A percentile compares a stretch with the other conserved stretches of the same genome.
Evolutionary conservation across 345 rosid species (phyloP).

Genomic region (Eucalyptus decipiens): DNA sequence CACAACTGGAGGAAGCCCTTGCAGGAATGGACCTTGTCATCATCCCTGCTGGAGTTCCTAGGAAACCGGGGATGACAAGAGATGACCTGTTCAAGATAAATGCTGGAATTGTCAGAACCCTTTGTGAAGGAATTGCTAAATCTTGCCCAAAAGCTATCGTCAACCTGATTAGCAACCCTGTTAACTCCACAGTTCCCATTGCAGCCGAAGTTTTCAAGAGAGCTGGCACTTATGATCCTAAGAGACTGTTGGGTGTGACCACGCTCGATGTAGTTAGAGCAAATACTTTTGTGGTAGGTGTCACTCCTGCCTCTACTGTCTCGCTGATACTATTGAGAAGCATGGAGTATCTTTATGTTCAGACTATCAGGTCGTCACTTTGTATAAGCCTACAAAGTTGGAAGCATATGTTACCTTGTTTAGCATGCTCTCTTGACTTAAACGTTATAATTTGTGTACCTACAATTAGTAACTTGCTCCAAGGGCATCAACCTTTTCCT

Average conservation of each 20-base stretch:
- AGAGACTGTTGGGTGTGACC: slow-evolving; percentile 83
- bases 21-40: slow-evolving; percentile 88
- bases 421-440: neutral
- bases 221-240: slow-evolving; percentile 82
- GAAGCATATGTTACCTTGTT: neutral
- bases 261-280: slow-evolving; percentile 98
- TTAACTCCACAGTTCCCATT: slow-evolving; percentile 91
- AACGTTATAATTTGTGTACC: neutral
- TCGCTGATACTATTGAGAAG: neutral
- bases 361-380: neutral
- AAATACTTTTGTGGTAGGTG: slow-evolving; percentile 88
- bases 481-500: neutral
- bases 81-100: slow-evolving; percentile 96
- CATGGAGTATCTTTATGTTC: neutral
- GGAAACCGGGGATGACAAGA: slow-evolving; percentile 99
- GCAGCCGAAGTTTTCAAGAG: slow-evolving; percentile 93
- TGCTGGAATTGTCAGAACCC: slow-evolving; percentile 88
- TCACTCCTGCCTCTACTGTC: neutral
- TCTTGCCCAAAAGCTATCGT: slow-evolving; percentile 81
- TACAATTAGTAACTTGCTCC: neutral
- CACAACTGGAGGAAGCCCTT: slow-evolving; percentile 75
- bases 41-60: slow-evolving; percentile 94
- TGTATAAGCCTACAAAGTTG: neutral
- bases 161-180: slow-evolving; percentile 89
- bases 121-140: slow-evolving; percentile 79